Base-by-base conservation (phyloP, 2,329 filamentous ascomycete genomes). In the Verticillium longisporum region DNA sequence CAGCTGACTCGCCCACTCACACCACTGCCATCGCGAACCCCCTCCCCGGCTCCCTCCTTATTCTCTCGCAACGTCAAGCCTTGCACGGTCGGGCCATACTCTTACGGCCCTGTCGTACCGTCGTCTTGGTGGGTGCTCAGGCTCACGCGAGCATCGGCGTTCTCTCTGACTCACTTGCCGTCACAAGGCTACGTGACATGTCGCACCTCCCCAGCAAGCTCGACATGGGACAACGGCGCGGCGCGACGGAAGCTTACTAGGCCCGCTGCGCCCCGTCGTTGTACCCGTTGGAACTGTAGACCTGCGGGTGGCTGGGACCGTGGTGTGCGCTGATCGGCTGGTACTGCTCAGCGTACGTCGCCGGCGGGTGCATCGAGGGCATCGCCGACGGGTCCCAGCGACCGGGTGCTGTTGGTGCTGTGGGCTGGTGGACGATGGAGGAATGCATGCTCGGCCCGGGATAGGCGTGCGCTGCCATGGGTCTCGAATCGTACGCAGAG, bases 211-310 rank as follows among this genome's bases (percentile, higher is more conserved):
- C 5, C 15, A 34, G 33, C 2, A 14, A 41, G 37, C 7, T 14
- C 14, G n/a, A 14, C 54, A 55, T 55, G 56, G 34, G 34, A 21
- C 34, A 14, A 50, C 56, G 37, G 37, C 56, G 31, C 56, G 56
- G 37, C n/a, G 21, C 56, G 56, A 14, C 37, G 41, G 37, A 26
- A n/a, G 56, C 37, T 34, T 33, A 45, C 74, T 74, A 81, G 64
- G 76, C 75, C 61, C 79, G 74, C 58, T 78, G 72, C 18, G 73
- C 71, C 55, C 74, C 73, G 60, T 79, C 77, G 58, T 72, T 74
- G 63, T 81, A 81, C n/a, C 71, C 71, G 55, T 71, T 69, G 21
- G 73, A 65, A 59, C 72, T 74, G 64, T 82, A 82, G 56, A 81
- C 77, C 66, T 75, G 73, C 68, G 67, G 66, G n/a, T 70, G 68